Percentiles rank a stretch among this genome's conserved stretches.
Conservation (phyloP, 2,329 filamentous ascomycete genomes). For the Diaporthe eres region DNA sequence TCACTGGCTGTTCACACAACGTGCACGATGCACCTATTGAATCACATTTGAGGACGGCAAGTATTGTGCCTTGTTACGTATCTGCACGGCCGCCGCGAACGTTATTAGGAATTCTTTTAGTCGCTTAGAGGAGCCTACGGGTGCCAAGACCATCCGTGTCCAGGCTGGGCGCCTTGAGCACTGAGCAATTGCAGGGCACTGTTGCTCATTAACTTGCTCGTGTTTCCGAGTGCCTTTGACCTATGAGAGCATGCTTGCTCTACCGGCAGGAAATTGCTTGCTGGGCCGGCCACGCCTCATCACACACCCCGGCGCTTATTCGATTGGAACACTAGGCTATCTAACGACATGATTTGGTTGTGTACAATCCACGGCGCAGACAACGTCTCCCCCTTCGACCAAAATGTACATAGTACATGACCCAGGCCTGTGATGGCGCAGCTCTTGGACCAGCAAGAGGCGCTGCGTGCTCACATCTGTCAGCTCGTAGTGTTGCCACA, state of each 20-base stretch:
- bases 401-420: background rate
- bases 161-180: background rate
- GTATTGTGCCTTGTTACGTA: background rate
- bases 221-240: background rate
- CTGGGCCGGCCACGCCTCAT: background rate
- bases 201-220: background rate
- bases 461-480: background rate
- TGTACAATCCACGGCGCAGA: background rate
- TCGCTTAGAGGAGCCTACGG: background rate
- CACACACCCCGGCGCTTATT: background rate
- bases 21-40: background rate
- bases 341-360: background rate
- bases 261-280: background rate
- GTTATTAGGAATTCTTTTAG: background rate
- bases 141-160: background rate
- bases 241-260: background rate
- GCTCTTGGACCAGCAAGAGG: background rate
- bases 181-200: background rate
- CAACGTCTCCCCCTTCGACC: background rate
- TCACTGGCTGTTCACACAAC: constrained; percentile 12
- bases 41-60: background rate
- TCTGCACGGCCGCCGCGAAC: background rate
- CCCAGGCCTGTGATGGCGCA: background rate
- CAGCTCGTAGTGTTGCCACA: background rate
- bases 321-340: background rate